Conservation (phyloP, 306 rosid genomes). For the Prosopis cineraria region DNA sequence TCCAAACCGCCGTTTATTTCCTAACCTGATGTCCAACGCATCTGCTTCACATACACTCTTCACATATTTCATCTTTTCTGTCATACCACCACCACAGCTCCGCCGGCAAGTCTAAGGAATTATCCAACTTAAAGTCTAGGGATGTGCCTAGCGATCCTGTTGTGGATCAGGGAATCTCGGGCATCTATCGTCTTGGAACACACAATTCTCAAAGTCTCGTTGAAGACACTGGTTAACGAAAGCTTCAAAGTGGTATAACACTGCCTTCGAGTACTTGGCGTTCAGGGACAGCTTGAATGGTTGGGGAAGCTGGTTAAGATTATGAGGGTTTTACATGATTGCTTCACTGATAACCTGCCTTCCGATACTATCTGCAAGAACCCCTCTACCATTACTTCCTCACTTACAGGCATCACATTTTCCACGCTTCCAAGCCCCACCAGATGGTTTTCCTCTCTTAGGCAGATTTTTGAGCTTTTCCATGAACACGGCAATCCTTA, state of each 20-base stretch:
- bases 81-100: no score
- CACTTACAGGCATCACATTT: slow-evolving; percentile 67
- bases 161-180: slow-evolving; percentile 69
- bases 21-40: no score
- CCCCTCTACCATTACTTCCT: slow-evolving; percentile 90
- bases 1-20: no score
- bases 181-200: slow-evolving; percentile 83
- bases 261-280: slow-evolving; percentile 78
- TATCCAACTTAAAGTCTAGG: no score
- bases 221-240: slow-evolving; percentile 74
- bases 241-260: slow-evolving; percentile 81
- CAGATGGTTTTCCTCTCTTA: slow-evolving; percentile 39
- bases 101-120: no score
- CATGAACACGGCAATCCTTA: slow-evolving; percentile 46
- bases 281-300: slow-evolving; percentile 71
- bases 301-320: slow-evolving; percentile 71
- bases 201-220: slow-evolving; percentile 86
- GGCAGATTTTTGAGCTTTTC: slow-evolving; percentile 48
- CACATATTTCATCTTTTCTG: no score
- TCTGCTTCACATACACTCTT: no score
- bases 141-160: slow-evolving; percentile 67
- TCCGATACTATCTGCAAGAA: slow-evolving; percentile 94
- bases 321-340: slow-evolving; percentile 83
- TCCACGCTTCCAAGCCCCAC: slow-evolving; percentile 57
- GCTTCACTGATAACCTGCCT: slow-evolving; percentile 83